A percentile compares a stretch with the other conserved stretches of the same genome.
phyloP scores from a whole-genome alignment of 441 rosid species.

The Populus trichocarpa region DNA sequence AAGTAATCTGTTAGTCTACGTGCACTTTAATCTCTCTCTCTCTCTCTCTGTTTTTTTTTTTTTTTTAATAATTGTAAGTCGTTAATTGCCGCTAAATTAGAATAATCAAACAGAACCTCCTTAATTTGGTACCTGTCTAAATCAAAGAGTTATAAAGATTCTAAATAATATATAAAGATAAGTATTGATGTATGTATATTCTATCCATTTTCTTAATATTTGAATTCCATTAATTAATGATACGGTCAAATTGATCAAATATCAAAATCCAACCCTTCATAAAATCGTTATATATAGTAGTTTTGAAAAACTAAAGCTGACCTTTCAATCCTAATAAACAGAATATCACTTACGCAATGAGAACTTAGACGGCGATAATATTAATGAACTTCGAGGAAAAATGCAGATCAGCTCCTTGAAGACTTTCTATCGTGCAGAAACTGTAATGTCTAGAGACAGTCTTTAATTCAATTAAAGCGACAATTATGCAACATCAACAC shows the following conservation, averaged over 20 bases:
- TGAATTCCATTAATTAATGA: background rate
- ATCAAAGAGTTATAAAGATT: background rate
- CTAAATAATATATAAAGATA: background rate
- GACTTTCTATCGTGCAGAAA: background rate
- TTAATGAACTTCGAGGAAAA: background rate
- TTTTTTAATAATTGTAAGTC: background rate
- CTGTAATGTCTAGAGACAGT: background rate
- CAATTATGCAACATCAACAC: background rate
- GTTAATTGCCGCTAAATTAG: background rate
- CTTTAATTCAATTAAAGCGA: constrained; percentile 6
- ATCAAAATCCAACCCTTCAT: background rate
- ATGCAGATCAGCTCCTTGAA: background rate
- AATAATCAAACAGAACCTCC: background rate
- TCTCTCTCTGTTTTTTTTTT: too few relatives aligned
- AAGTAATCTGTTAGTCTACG: background rate
- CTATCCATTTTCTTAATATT: background rate
- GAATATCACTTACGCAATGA: background rate
- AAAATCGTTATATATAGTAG: background rate
- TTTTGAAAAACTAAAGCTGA: background rate
- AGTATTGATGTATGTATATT: background rate
- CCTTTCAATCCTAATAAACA: background rate
- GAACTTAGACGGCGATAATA: too few relatives aligned
- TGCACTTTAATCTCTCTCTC: too few relatives aligned
- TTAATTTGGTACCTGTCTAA: background rate
- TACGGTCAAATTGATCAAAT: background rate